phyloP scores from a whole-genome alignment of 2,329 filamentous ascomycete species.

The Sclerotinia sclerotiorum region DNA sequence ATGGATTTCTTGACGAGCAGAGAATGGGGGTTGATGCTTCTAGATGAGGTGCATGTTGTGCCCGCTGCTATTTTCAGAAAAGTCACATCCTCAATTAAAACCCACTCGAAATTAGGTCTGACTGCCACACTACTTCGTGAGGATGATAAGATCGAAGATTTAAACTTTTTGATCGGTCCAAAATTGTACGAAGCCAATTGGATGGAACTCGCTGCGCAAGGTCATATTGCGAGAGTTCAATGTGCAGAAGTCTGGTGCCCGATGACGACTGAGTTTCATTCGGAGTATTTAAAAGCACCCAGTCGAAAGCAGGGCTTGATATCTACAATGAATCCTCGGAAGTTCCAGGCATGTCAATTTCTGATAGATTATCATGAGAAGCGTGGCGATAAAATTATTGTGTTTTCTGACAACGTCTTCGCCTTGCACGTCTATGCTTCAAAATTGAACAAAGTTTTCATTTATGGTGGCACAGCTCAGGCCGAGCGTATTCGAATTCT shows the following conservation, averaged over 20 bases:
- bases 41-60: slow-evolving; percentile 97
- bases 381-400: slow-evolving; percentile 94
- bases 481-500: slow-evolving; percentile 87
- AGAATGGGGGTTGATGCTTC: slow-evolving; percentile 96
- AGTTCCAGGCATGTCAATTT: slow-evolving; percentile 96
- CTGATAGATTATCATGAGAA: slow-evolving; percentile 97
- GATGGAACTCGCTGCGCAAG: slow-evolving; percentile 97
- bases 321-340: slow-evolving; percentile 96
- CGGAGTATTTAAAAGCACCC: slow-evolving; percentile 78
- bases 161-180: slow-evolving; percentile 96
- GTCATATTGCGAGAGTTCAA: slow-evolving; percentile 94
- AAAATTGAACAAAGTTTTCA: slow-evolving; percentile 82
- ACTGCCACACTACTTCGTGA: slow-evolving; percentile 93
- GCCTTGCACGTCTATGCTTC: slow-evolving; percentile 82
- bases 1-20: slow-evolving; percentile 88
- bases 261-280: slow-evolving; percentile 98
- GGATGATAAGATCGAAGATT: slow-evolving; percentile 95
- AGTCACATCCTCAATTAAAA: slow-evolving; percentile 89
- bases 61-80: slow-evolving; percentile 95
- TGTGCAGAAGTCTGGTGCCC: slow-evolving; percentile 99
- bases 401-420: slow-evolving; percentile 97
- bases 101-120: slow-evolving; percentile 90
- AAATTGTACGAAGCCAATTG: slow-evolving; percentile 99
- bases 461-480: slow-evolving; percentile 77
- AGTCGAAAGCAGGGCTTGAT: slow-evolving; percentile 67